Evolutionary conservation across 352 stramenopile species (phyloP), one percentile per base, ranked within the genome.

Genomic region (Globisporangium spinosum): DNA sequence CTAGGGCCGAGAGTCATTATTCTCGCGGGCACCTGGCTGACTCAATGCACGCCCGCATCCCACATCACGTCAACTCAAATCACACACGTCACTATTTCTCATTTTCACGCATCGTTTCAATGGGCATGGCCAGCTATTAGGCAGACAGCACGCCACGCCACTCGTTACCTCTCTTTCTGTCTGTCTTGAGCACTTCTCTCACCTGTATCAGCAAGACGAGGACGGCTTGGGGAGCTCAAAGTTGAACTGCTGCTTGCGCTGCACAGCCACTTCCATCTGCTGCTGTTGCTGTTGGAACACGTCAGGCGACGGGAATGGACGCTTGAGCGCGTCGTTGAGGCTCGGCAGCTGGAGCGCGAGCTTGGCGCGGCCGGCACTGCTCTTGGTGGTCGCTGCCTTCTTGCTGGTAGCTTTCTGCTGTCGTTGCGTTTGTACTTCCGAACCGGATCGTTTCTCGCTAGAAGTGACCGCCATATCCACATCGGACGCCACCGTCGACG

Each of bases 321-420:
- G 77, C 51, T 78, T 68, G 15, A 83, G 66, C 29, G 72, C 77
- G 51, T 83, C 77, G 35, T 80, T 83, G 23, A 83, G 54, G 22
- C 77, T 83, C 25, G 77, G 77, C 1, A 83, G 58, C 49, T 79
- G 73, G 27, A 74, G 32, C 23, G 65, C 65, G 29, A 70, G 73
- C 25, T 68, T 61, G 7, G 66, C 56, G 9, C 57, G 32, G 2
- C 27, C 17, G 49, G 67, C 61, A 22, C 63, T 59, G 20, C 63
- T 75, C 45, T 68, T 58, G 22, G n/a, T 20, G 57, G 57, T 74
- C 74, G 22, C 72, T 68, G 17, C 65, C 70, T 27, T 54, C 47
- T 54, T 45, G 23, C 6, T 23, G 60, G 3, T 3, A 72, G 64
- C 38, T 20, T 20, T 8, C 43, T 78, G 70, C 17, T 79, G 65